Percentiles rank a stretch among this genome's conserved stretches.
Conservation (phyloP, 768 basidiomycete species). For the Tricholoma flavovirens region DNA sequence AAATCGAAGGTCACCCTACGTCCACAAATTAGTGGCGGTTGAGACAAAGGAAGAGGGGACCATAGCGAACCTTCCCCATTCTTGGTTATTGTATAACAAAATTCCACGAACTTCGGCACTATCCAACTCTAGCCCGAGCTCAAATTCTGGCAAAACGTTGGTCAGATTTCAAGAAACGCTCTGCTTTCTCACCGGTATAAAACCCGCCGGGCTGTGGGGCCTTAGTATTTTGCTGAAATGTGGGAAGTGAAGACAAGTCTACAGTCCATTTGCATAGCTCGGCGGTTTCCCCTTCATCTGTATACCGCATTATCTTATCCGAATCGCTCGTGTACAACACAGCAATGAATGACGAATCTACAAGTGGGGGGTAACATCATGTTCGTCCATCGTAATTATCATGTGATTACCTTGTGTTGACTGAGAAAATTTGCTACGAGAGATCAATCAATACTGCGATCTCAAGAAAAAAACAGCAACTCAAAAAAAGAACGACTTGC, state of each 20-base stretch:
- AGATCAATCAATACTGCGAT: neutral
- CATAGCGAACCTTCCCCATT: constrained; percentile 68
- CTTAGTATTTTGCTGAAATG: constrained; percentile 69
- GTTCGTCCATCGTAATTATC: neutral
- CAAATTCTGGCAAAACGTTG: constrained; percentile 53
- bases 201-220: constrained; percentile 56
- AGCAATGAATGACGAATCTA: constrained; percentile 79
- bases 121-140: constrained; percentile 78
- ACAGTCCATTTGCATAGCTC: constrained; percentile 88
- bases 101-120: constrained; percentile 85
- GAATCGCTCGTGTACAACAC: constrained; percentile 72
- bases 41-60: constrained; percentile 10
- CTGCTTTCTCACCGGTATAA: constrained; percentile 57
- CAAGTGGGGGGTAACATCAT: constrained; percentile 2
- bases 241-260: constrained; percentile 70
- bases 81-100: constrained; percentile 65
- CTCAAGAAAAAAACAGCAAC: neutral
- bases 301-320: constrained; percentile 77
- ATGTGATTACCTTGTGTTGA: constrained; percentile 39
- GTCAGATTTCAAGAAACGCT: neutral
- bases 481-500: constrained; percentile 39
- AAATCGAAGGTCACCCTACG: constrained; percentile 46
- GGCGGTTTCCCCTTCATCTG: constrained; percentile 73
- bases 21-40: constrained; percentile 7
- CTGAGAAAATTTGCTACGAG: constrained; percentile 67